Evolutionary conservation across 2,329 filamentous ascomycete genomes (phyloP), one percentile per base, ranked within the genome.

Genomic region (Acrocalymma vagum): DNA sequence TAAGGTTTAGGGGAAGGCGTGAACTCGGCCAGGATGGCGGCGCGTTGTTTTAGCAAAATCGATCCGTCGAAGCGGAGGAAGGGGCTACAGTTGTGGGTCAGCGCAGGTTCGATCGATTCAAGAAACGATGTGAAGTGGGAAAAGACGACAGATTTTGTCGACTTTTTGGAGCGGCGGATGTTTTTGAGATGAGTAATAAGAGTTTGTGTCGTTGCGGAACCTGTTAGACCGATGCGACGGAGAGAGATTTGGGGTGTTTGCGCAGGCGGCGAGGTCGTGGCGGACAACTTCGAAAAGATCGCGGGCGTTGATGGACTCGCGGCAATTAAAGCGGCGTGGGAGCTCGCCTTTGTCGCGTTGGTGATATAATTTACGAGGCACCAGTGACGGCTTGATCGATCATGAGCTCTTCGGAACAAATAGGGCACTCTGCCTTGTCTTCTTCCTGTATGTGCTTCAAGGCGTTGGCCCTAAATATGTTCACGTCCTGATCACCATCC

Each of bases 71-170:
- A 85, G 3, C 93, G 88, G 13, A 96, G 77, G 62, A 85, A 88
- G 0, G 79, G 76, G 62, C 97, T 87, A 21, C 86, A 84, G 8
- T 84, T 82, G 23, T 82, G 80, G 1, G 74, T 67, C 6, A 97
- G 80, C 1, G 90, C 88, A 0, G 90, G 87, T 51, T 90, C 86
- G 50, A 97, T 94, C 9, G 97, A 82, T 47, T 90, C 85, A 53
- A 97, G 81, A 68, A 96, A 97, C 0, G 91, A 94, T 0, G 93
- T 97, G 69, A 97, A 97, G 69, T 97, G 93, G 48, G 87, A 93
- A 72, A 97, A 97, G 23, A 97, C 85, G 20, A 96, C 91, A 1
- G 88, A 90, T 72, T 95, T 96, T 38, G 86, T 87, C 7, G 70
- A 77, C 0, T 85, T 80, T n/a, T 86, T 75, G 31, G 82, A 78